phyloP scores from a whole-genome alignment of 305 asterid genomes.

The Fraxinus nigra region DNA sequence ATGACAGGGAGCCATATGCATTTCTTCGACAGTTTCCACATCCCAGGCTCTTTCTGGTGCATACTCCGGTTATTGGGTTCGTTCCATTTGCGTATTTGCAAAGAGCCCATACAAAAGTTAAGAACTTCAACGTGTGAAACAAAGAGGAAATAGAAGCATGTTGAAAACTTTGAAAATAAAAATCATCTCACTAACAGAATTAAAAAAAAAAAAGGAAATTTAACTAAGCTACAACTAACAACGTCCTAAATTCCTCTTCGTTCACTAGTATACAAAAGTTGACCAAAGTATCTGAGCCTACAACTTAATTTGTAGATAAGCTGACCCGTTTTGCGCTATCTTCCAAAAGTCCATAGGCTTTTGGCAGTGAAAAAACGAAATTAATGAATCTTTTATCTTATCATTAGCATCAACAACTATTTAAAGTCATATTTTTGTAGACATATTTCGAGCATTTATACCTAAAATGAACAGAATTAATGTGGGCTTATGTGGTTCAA shows the following conservation, averaged over 20 bases:
- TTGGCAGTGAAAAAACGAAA: not conserved
- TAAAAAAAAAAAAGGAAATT: not conserved
- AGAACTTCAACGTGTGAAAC: not conserved
- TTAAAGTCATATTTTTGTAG: not conserved
- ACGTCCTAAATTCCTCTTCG: not conserved
- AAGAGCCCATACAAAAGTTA: conserved; percentile 49
- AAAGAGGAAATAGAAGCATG: not conserved
- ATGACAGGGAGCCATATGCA: conserved; percentile 90
- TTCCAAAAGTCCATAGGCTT: not conserved
- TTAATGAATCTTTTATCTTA: not conserved
- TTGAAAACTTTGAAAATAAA: not conserved
- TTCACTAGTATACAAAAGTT: not conserved
- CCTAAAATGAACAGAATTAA: not conserved
- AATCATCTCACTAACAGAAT: not conserved
- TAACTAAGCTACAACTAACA: not conserved
- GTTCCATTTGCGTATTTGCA: conserved; percentile 92
- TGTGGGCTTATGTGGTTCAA: no score
- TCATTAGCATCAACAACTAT: not conserved
- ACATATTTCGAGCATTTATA: not conserved
- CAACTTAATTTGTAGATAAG: not conserved
- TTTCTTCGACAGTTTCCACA: conserved; percentile 86
- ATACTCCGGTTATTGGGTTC: conserved; percentile 75
- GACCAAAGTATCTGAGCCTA: not conserved
- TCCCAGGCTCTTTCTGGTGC: conserved; percentile 82
- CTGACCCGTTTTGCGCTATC: not conserved